Evolutionary conservation across 805 yeast species (phyloP).

Genomic region (Starmerella tilneyi): DNA sequence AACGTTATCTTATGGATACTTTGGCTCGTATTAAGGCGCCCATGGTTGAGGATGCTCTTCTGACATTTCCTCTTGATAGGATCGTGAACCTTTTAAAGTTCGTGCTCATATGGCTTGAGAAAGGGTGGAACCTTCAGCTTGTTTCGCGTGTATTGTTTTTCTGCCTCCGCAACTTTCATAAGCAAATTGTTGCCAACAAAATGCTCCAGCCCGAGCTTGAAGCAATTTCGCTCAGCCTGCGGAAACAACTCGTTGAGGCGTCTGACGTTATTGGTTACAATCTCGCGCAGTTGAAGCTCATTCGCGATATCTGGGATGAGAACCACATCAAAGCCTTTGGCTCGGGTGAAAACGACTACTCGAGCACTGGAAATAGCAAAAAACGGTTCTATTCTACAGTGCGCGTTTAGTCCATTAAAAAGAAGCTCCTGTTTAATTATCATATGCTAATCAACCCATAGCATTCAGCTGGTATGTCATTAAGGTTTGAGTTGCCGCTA

Average conservation of each 20-base stretch:
- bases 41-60: slow-evolving; percentile 83
- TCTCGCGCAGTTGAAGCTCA: slow-evolving; percentile 65
- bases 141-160: slow-evolving; percentile 71
- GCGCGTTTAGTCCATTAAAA: not conserved
- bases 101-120: slow-evolving; percentile 61
- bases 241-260: slow-evolving; percentile 44
- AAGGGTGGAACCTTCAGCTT: slow-evolving; percentile 43
- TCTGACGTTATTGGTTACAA: slow-evolving; percentile 67
- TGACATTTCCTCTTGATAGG: slow-evolving; percentile 83
- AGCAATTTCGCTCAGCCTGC: slow-evolving; percentile 51
- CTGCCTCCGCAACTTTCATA: slow-evolving; percentile 59
- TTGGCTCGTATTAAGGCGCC: slow-evolving; percentile 63
- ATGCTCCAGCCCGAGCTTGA: slow-evolving; percentile 46
- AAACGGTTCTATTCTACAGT: slow-evolving; percentile 13
- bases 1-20: slow-evolving; percentile 65
- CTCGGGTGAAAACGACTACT: not conserved
- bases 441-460: not conserved
- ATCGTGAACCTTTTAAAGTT: slow-evolving; percentile 60
- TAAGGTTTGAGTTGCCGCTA: not conserved
- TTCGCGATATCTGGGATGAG: slow-evolving; percentile 68
- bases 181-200: slow-evolving; percentile 52
- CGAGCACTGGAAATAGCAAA: not conserved
- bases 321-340: slow-evolving; percentile 38
- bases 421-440: not conserved
- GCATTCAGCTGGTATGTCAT: not conserved